Base-by-base conservation (phyloP, 805 yeast species). In the Lipomyces sp. region DNA sequence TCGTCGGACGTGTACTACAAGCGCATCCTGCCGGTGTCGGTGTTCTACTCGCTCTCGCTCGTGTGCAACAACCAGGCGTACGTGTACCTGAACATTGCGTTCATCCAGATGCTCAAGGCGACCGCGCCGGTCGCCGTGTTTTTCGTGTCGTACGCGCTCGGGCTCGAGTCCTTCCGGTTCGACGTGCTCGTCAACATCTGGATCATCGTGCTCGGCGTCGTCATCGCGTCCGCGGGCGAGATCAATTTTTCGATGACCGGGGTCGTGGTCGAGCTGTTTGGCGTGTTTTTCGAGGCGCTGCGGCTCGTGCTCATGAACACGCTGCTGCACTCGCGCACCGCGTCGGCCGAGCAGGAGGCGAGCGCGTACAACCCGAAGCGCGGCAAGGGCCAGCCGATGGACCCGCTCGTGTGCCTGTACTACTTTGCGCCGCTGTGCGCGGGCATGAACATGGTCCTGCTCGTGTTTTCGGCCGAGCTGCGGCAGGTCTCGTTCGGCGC, bases 21-120 rank as follows among this genome's bases (percentile, higher is more conserved):
- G 22, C 51, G 51, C 14, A 55, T 60, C 16, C 53, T 61, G 22
- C 63, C 63, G 11, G 59, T 60, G 21, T 63, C 63, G 14, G 18
- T 61, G n/a, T 58, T 53, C 37, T 60, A 58, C 45, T 59, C 58
- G 3, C 41, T 60, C n/a, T 53, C 62, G 19, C 49, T 60, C 19
- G 59, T 58, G 18, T 58, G 53, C 46, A 49, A 42, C 43, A 60
- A 60, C 39, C 48, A 55, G 37, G 63, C 63, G 21, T 60, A 60
- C 45, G 32, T 60, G 26, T 60, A 60, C 51, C 56, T 60, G 24
- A 58, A 61, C 34, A 61, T 60, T n/a, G 51, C 63, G 22, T 60
- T 60, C 49, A 60, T 60, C 29, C 63, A 60, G 49, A 60, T 60
- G 63, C 53, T 60, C 13, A 60, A 60, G 42, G 63, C 63, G 8